Conservation (phyloP, 2,329 filamentous ascomycete genomes). For the Pseudopithomyces chartarum region DNA sequence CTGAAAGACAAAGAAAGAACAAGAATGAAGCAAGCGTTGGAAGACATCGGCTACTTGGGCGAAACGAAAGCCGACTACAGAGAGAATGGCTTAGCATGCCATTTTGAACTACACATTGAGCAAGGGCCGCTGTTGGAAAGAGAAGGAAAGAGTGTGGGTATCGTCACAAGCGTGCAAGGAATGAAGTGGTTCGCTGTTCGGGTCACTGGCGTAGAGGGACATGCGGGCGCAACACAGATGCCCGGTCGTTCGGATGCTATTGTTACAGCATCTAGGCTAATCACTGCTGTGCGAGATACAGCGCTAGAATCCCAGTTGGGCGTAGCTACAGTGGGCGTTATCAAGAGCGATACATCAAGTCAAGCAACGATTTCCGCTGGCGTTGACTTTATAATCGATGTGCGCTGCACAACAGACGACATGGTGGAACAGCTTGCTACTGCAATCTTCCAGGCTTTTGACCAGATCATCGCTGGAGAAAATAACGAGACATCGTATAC, state of each 20-base stretch:
- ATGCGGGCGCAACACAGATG: conserved; percentile 70
- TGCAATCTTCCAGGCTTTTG: conserved; percentile 25
- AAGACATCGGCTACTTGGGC: conserved; percentile 40
- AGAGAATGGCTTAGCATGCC: conserved; percentile 67
- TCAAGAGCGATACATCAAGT: conserved; percentile 33
- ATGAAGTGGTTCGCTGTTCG: conserved; percentile 66
- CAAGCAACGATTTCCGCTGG: conserved; percentile 37
- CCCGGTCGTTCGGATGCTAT: conserved; percentile 56
- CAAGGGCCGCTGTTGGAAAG: conserved; percentile 75
- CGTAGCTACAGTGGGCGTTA: conserved; percentile 36
- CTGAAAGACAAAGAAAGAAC: conserved; percentile 57
- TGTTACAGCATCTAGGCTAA: conserved; percentile 32
- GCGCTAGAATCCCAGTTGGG: conserved; percentile 24
- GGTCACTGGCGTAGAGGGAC: conserved; percentile 39
- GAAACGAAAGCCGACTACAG: conserved; percentile 58
- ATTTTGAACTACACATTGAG: conserved; percentile 84
- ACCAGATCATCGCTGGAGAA: conserved; percentile 26
- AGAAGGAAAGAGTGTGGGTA: conserved; percentile 64
- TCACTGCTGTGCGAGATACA: conserved; percentile 30
- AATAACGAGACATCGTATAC: conserved; percentile 26
- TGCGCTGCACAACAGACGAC: conserved; percentile 32
- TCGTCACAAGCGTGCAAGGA: conserved; percentile 73
- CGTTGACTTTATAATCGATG: conserved; percentile 33
- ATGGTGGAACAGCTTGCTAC: conserved; percentile 30
- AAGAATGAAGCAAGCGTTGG: conserved; percentile 46